A percentile compares a stretch with the other conserved stretches of the same genome.
Conservation (phyloP, 2,329 filamentous ascomycete species). For the Capronia coronata region DNA sequence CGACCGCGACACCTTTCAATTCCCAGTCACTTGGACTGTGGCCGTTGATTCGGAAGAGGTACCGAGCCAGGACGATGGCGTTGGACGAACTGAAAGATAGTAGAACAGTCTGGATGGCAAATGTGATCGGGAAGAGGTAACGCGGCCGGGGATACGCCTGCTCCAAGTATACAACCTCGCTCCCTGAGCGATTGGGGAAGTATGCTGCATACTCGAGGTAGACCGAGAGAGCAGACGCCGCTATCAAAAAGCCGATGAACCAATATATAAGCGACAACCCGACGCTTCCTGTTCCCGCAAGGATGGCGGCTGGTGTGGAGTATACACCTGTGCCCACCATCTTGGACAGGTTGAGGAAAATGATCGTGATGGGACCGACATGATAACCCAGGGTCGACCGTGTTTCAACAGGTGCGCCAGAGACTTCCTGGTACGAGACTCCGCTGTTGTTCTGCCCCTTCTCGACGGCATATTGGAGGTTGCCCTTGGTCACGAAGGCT, state of each 20-base stretch:
- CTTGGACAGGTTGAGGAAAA: constrained; percentile 56
- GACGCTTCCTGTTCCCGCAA: constrained; percentile 55
- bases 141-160: constrained; percentile 60
- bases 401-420: constrained; percentile 55
- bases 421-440: constrained; percentile 54
- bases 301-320: constrained; percentile 54
- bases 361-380: constrained; percentile 50
- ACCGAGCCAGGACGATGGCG: constrained; percentile 57
- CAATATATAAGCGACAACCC: constrained; percentile 59
- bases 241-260: constrained; percentile 56
- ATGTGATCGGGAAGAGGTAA: constrained; percentile 59
- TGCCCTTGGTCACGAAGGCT: constrained; percentile 33
- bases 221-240: constrained; percentile 49
- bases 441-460: constrained; percentile 45
- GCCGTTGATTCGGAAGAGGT: constrained; percentile 54
- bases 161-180: constrained; percentile 62
- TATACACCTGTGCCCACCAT: constrained; percentile 62
- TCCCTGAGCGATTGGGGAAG: constrained; percentile 60
- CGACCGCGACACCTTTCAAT: constrained; percentile 60
- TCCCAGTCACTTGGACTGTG: constrained; percentile 53
- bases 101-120: constrained; percentile 57
- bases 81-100: constrained; percentile 63
- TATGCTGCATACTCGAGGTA: constrained; percentile 61
- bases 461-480: constrained; percentile 40
- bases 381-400: constrained; percentile 55